Evolutionary conservation across 73 alveolate species (phyloP).

Genomic region (Symbiodinium pilosum): DNA sequence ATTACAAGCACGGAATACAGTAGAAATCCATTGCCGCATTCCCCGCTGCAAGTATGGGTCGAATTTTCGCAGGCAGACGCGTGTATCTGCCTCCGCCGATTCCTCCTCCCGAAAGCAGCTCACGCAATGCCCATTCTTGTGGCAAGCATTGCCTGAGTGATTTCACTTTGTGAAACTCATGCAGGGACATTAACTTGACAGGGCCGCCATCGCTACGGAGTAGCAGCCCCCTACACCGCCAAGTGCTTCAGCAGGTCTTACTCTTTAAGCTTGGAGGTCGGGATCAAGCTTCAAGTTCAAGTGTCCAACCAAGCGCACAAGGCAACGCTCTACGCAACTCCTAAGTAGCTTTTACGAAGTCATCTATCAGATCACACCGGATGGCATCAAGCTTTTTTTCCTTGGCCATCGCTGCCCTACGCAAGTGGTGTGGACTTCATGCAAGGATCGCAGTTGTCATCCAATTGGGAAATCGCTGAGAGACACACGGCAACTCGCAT

Average conservation of each 20-base stretch:
- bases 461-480: neutral
- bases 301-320: no score
- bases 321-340: no score
- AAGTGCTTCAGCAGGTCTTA: neutral
- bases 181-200: neutral
- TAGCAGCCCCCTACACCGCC: neutral
- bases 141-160: no score
- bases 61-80: neutral
- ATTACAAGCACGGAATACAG: no score
- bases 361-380: neutral
- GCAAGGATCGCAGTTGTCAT: neutral
- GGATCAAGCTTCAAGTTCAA: no score
- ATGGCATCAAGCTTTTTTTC: neutral
- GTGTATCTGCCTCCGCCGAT: neutral
- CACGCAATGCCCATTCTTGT: no score
- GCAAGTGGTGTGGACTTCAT: neutral
- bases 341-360: no score
- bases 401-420: neutral
- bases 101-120: neutral
- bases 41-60: no score
- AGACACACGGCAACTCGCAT: neutral
- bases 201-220: slow-evolving; percentile 6
- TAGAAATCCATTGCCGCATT: no score
- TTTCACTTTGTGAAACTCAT: neutral
- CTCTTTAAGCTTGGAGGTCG: neutral